A percentile compares a stretch with the other conserved stretches of the same genome.
Evolutionary conservation across 2,329 filamentous ascomycete genomes (phyloP).

Genomic region (Pestalotiopsis fici): DNA sequence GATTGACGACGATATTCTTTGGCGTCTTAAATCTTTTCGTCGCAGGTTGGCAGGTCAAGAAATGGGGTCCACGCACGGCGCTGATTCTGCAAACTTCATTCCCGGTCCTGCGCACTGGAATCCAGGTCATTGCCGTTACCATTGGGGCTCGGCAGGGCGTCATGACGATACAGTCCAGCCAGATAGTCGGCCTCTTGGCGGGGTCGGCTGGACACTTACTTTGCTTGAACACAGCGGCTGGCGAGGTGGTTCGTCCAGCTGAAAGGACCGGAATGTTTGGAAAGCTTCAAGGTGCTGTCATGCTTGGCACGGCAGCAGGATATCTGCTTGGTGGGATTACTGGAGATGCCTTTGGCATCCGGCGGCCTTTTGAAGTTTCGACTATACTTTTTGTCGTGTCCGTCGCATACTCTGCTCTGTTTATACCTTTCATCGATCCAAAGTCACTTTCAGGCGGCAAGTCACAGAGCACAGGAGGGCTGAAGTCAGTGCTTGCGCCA

Average conservation of each 20-base stretch:
- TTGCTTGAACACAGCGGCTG: constrained; percentile 67
- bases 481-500: constrained; percentile 62
- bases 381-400: constrained; percentile 55
- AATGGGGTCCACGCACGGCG: constrained; percentile 62
- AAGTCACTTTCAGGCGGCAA: constrained; percentile 16
- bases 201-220: constrained; percentile 71
- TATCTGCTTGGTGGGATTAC: constrained; percentile 66
- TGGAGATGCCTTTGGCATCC: constrained; percentile 63
- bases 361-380: constrained; percentile 65
- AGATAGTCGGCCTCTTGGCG: constrained; percentile 68
- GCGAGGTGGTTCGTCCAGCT: constrained; percentile 61
- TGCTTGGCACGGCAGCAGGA: constrained; percentile 66
- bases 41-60: constrained; percentile 67
- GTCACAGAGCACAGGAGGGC: constrained; percentile 29
- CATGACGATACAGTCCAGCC: constrained; percentile 65
- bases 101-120: constrained; percentile 61
- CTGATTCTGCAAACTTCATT: constrained; percentile 65
- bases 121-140: constrained; percentile 66
- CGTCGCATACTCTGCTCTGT: constrained; percentile 39
- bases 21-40: constrained; percentile 66
- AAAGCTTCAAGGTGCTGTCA: constrained; percentile 62
- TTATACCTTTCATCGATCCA: constrained; percentile 38
- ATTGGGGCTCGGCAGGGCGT: constrained; percentile 62
- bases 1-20: constrained; percentile 68
- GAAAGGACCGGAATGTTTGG: constrained; percentile 66